These are phyloP conservation scores for Urtica urens DNA, from an alignment of 306 rosid species.

Conservation along the genomic window DNA sequence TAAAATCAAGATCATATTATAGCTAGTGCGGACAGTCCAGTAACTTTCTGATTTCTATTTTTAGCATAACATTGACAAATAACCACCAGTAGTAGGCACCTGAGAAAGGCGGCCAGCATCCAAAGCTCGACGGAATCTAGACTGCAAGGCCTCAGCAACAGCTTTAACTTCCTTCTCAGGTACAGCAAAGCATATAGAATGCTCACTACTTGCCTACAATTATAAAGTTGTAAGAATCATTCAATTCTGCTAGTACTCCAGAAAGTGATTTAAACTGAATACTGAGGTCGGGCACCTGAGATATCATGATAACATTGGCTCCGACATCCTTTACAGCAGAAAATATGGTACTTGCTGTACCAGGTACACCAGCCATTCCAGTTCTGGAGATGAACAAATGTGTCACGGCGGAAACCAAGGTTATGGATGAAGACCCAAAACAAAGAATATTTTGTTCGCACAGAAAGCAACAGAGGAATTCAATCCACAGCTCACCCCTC, in stretches of 20 bases:
- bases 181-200: constrained; percentile 96
- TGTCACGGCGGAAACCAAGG: background rate
- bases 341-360: constrained; percentile 87
- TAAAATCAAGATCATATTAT: no score
- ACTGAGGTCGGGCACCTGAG: constrained; percentile 53
- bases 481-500: constrained; percentile 97
- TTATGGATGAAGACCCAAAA: background rate
- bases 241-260: background rate
- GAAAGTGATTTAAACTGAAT: constrained; percentile 12
- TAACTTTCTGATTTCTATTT: background rate
- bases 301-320: constrained; percentile 98
- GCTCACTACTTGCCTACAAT: constrained; percentile 98
- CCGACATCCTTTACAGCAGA: constrained; percentile 91
- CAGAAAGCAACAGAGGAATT: background rate
- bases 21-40: no score
- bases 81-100: constrained; percentile 45
- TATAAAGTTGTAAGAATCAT: background rate
- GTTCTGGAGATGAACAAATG: constrained; percentile 42
- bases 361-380: constrained; percentile 99
- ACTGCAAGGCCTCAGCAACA: constrained; percentile 81
- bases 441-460: background rate
- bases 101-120: constrained; percentile 96
- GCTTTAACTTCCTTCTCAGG: constrained; percentile 96
- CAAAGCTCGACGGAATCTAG: constrained; percentile 89
- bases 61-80: constrained; percentile 5